These are phyloP conservation scores for Vigna trinervia DNA, from an alignment of 306 rosid genomes.

Conservation along the genomic window DNA sequence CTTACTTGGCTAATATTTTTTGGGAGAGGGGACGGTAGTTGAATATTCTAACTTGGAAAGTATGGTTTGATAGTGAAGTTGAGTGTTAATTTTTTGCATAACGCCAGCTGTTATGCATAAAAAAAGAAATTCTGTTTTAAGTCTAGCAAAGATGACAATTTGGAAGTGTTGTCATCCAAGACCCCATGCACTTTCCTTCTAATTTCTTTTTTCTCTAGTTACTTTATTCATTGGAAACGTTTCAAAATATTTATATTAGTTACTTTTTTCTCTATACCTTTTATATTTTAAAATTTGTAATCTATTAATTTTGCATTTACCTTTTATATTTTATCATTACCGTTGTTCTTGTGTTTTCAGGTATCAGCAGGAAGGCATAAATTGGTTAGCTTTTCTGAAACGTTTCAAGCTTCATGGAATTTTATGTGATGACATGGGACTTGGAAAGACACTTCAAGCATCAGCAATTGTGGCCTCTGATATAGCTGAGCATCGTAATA, in stretches of 20 bases:
- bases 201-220: neutral
- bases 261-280: neutral
- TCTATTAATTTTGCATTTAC: conserved; percentile 15
- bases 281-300: neutral
- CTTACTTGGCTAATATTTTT: neutral
- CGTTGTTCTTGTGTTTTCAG: conserved; percentile 52
- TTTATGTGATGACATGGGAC: conserved; percentile 99
- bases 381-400: conserved; percentile 93
- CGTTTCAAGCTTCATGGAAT: conserved; percentile 99
- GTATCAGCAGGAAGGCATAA: conserved; percentile 99
- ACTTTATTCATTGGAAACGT: conserved; percentile 17
- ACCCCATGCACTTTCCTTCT: neutral
- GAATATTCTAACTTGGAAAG: conserved; percentile 24
- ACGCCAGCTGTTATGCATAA: neutral
- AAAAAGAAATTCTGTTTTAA: neutral
- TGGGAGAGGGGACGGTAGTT: neutral
- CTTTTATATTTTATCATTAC: conserved; percentile 24
- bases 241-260: too few species aligned
- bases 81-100: conserved; percentile 25
- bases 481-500: conserved; percentile 67
- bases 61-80: conserved; percentile 9
- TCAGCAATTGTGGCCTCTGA: conserved; percentile 95
- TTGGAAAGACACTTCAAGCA: conserved; percentile 98
- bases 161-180: conserved; percentile 16
- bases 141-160: conserved; percentile 20